Conservation (phyloP, 306 rosid genomes). For the Dryas alaskensis region DNA sequence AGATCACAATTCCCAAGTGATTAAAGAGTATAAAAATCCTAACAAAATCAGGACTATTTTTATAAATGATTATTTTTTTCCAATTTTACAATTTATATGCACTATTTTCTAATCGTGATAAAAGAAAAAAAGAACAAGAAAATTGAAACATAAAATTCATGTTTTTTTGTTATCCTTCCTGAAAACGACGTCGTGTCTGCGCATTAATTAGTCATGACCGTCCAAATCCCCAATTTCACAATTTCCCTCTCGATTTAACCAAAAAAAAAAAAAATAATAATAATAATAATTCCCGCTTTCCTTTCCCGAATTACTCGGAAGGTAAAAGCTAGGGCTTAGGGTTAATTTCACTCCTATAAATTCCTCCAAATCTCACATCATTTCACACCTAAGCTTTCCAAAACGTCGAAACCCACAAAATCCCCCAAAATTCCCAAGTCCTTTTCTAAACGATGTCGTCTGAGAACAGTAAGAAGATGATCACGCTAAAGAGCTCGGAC, state of each 20-base stretch:
- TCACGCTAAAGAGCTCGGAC: slow-evolving; percentile 33
- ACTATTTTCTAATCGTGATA: too few species aligned
- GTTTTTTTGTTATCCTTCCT: not conserved
- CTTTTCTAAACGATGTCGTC: slow-evolving; percentile 16
- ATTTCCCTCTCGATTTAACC: not conserved
- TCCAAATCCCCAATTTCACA: not conserved
- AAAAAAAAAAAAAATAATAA: not conserved
- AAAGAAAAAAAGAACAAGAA: not conserved
- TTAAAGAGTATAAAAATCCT: too few species aligned
- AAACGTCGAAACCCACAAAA: not conserved
- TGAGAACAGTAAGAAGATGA: slow-evolving; percentile 18
- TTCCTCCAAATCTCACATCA: not conserved
- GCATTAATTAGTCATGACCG: not conserved
- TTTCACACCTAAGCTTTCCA: too few species aligned
- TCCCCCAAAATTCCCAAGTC: too few species aligned
- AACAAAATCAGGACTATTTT: too few species aligned
- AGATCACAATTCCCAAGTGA: too few species aligned
- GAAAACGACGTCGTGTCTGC: not conserved
- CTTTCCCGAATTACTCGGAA: not conserved
- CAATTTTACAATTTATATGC: too few species aligned
- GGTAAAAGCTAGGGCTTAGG: not conserved
- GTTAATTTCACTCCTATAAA: not conserved
- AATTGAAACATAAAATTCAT: not conserved
- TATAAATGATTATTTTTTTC: too few species aligned
- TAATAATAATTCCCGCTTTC: not conserved